Conservation (phyloP, 2,329 filamentous ascomycete genomes). For the Colletotrichum magnum region DNA sequence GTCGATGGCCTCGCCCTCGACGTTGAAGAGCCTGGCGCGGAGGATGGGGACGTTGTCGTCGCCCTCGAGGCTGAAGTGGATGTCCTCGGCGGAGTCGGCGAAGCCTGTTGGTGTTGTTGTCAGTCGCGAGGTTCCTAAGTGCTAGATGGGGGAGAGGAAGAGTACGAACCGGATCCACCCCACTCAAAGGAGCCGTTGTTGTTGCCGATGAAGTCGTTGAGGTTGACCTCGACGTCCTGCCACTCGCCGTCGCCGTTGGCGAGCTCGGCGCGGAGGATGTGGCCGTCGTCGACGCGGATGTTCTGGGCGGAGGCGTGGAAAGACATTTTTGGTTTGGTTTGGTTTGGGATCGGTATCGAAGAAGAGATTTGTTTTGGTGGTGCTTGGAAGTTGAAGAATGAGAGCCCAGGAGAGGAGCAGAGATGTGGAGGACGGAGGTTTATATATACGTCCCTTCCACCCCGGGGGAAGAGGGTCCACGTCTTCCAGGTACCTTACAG, state of each 20-base stretch:
- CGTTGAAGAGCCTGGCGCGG: conserved; percentile 60
- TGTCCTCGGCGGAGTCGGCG: conserved; percentile 59
- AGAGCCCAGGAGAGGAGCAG: background rate
- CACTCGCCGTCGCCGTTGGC: conserved; percentile 57
- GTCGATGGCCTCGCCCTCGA: conserved; percentile 56
- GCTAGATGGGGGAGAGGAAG: background rate
- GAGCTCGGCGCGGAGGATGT: conserved; percentile 62
- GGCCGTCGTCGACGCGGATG: conserved; percentile 64
- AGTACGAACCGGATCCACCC: conserved; percentile 52
- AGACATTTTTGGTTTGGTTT: conserved; percentile 52
- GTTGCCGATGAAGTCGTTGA: conserved; percentile 67
- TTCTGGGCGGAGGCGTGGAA: conserved; percentile 65
- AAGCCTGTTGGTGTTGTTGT: conserved; percentile 53
- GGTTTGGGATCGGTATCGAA: background rate
- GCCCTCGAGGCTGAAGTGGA: conserved; percentile 65
- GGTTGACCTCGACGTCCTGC: conserved; percentile 61
- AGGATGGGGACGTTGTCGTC: conserved; percentile 65
- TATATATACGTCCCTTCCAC: conserved; percentile 13
- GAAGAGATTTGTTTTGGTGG: background rate
- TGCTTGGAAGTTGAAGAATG: background rate
- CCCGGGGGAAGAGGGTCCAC: background rate
- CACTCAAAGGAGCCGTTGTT: conserved; percentile 63
- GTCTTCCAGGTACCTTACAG: background rate
- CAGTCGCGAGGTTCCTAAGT: background rate
- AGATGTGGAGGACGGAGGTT: conserved; percentile 11